Percentiles rank a stretch among this genome's conserved stretches.
Conservation (phyloP, 306 rosid species). For the Trichosanthes truncata region DNA sequence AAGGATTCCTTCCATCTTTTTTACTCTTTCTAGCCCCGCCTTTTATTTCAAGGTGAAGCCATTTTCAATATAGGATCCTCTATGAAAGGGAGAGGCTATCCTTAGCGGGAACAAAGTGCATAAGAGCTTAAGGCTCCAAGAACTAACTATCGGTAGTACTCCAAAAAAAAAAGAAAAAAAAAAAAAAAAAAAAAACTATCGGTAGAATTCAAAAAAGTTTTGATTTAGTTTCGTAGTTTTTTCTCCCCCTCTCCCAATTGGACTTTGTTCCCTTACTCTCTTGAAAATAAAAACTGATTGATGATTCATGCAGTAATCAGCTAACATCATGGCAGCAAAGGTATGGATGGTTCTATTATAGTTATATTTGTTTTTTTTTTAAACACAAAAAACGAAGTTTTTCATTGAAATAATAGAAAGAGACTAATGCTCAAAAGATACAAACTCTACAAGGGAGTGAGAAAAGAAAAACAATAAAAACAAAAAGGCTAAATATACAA, state of each 20-base stretch:
- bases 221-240: neutral
- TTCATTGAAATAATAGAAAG: no score
- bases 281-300: neutral
- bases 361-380: no score
- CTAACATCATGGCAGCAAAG: neutral
- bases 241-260: neutral
- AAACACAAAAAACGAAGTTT: no score
- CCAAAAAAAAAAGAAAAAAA: no score
- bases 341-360: neutral
- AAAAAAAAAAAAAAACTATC: no score
- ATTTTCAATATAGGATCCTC: neutral
- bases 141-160: neutral
- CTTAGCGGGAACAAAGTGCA: neutral
- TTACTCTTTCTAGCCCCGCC: neutral
- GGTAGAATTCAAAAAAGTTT: neutral
- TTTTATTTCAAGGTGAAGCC: neutral
- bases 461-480: no score
- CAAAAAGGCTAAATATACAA: no score
- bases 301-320: neutral
- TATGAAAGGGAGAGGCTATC: neutral
- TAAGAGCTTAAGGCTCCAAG: neutral
- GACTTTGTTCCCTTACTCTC: neutral
- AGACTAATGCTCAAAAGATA: neutral
- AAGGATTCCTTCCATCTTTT: neutral
- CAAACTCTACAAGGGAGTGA: neutral